phyloP scores from a whole-genome alignment of 371 early-diverging fungal species.

The Mortierella sp. region DNA sequence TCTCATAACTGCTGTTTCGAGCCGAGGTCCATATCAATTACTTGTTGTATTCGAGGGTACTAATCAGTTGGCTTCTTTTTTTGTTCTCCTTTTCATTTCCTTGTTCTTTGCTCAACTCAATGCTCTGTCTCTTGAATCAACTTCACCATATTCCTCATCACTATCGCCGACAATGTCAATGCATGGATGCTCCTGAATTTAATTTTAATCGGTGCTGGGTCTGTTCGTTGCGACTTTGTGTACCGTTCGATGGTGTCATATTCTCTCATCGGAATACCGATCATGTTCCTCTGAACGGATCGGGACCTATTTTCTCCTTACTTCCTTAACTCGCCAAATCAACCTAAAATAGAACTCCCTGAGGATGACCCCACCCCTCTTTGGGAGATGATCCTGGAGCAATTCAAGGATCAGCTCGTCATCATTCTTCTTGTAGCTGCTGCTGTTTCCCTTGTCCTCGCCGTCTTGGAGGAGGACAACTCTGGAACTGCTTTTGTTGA shows the following conservation, averaged over 20 bases:
- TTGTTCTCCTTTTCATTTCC: neutral
- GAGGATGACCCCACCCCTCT: constrained; percentile 91
- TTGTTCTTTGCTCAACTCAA: neutral
- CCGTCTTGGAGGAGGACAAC: constrained; percentile 84
- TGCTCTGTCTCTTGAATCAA: neutral
- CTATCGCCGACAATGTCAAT: neutral
- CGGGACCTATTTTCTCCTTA: neutral
- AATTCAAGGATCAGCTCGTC: constrained; percentile 98
- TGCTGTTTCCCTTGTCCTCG: constrained; percentile 91
- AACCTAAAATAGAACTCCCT: constrained; percentile 71
- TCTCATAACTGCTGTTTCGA: too few relatives aligned
- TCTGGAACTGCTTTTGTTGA: constrained; percentile 93
- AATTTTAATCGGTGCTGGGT: constrained; percentile 7
- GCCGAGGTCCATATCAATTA: neutral
- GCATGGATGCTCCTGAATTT: constrained; percentile 3
- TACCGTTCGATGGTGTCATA: constrained; percentile 7
- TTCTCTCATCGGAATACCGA: neutral
- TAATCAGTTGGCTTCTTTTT: neutral
- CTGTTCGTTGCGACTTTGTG: constrained; percentile 3
- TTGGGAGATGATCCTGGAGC: constrained; percentile 93
- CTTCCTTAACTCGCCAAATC: neutral
- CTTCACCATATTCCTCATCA: neutral
- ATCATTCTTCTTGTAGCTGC: constrained; percentile 94
- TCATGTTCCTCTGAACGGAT: neutral
- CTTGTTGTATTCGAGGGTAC: neutral